Evolutionary conservation across 1,284 basidiomycete species (phyloP).

Genomic region (Mycena citricolor): DNA sequence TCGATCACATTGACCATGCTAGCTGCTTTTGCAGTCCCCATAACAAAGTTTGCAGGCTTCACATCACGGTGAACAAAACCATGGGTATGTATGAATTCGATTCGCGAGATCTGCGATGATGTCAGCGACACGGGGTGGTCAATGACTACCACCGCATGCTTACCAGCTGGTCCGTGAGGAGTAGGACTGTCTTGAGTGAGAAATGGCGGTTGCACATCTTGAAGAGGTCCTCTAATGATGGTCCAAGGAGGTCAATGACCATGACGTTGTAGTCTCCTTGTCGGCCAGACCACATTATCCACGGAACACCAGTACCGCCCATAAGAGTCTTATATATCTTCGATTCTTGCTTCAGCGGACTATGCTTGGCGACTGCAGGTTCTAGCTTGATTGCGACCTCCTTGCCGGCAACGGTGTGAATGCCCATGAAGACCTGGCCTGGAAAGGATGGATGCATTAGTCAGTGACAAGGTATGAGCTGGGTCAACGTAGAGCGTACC

Average conservation of each 20-base stretch:
- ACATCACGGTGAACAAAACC: constrained; percentile 90
- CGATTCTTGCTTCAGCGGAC: constrained; percentile 49
- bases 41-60: constrained; percentile 95
- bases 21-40: constrained; percentile 58
- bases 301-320: constrained; percentile 83
- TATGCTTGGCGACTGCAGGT: constrained; percentile 45
- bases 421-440: constrained; percentile 84
- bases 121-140: constrained; percentile 9
- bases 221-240: constrained; percentile 85
- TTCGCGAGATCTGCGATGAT: constrained; percentile 58
- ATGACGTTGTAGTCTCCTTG: constrained; percentile 90
- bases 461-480: not conserved
- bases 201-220: constrained; percentile 86
- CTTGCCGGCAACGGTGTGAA: constrained; percentile 86
- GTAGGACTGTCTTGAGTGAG: constrained; percentile 80
- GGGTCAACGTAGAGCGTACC: constrained; percentile 16
- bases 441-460: constrained; percentile 4
- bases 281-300: constrained; percentile 83
- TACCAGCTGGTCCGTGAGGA: constrained; percentile 82
- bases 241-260: constrained; percentile 85
- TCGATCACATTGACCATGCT: constrained; percentile 86
- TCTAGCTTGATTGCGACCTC: constrained; percentile 91
- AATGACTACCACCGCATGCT: constrained; percentile 30
- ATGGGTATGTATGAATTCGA: constrained; percentile 74
- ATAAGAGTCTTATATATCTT: constrained; percentile 82